phyloP scores from a whole-genome alignment of 2,329 filamentous ascomycete genomes.

The Penicillium sumatraense region DNA sequence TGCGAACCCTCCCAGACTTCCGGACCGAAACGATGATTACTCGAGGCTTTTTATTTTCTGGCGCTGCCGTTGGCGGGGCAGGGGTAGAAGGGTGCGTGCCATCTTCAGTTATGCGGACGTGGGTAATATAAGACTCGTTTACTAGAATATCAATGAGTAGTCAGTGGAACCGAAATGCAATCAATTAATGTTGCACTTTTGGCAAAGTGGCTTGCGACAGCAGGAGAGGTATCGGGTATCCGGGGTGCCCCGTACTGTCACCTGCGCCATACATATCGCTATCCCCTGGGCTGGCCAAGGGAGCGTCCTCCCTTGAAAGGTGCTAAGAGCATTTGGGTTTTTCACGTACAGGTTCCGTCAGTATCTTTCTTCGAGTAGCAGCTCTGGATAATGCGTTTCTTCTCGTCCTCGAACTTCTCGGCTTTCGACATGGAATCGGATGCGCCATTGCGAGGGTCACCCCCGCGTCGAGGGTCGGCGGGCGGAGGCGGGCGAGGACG shows the following conservation, averaged over 20 bases:
- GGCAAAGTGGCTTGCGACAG: neutral
- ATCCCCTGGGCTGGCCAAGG: conserved; percentile 16
- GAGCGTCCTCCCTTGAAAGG: conserved; percentile 6
- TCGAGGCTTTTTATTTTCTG: conserved; percentile 81
- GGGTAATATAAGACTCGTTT: conserved; percentile 95
- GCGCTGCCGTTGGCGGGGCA: conserved; percentile 75
- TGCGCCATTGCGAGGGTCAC: conserved; percentile 41
- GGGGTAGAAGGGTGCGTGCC: conserved; percentile 79
- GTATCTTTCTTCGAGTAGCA: conserved; percentile 90
- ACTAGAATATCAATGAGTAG: conserved; percentile 53
- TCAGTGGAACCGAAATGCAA: no score
- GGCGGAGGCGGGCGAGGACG: conserved; percentile 39
- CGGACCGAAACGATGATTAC: conserved; percentile 92
- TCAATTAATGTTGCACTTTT: neutral
- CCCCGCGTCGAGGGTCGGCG: conserved; percentile 36
- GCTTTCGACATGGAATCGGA: conserved; percentile 57
- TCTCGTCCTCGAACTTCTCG: conserved; percentile 95
- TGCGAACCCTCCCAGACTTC: conserved; percentile 86
- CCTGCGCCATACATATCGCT: conserved; percentile 3
- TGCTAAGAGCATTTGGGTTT: conserved; percentile 14
- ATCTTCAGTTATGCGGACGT: conserved; percentile 90
- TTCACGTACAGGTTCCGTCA: conserved; percentile 77
- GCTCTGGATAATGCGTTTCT: conserved; percentile 89
- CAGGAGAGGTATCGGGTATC: neutral
- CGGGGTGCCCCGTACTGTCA: neutral